phyloP scores from a whole-genome alignment of 441 rosid genomes.

The Syzygium malaccense region DNA sequence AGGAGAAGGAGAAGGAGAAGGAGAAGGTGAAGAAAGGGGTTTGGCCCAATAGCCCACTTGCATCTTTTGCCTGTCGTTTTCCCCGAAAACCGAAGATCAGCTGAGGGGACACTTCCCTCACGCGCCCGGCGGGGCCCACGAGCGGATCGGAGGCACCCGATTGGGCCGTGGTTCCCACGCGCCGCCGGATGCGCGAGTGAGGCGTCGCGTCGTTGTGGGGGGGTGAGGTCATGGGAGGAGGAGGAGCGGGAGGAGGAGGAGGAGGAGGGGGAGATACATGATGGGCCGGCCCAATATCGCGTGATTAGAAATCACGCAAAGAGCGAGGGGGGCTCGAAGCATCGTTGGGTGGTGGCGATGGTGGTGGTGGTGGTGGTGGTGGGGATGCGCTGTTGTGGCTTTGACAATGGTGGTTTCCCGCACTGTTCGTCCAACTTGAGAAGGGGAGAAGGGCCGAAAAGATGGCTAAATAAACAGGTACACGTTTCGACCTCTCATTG shows the following conservation, averaged over 20 bases:
- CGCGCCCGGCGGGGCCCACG: not conserved
- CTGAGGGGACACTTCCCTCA: not conserved
- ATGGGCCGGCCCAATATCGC: not conserved
- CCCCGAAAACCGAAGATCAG: not conserved
- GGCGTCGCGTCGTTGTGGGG: not conserved
- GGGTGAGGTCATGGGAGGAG: not conserved
- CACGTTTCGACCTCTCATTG: not conserved
- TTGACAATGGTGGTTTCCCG: not conserved
- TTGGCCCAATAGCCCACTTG: not conserved
- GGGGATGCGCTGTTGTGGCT: not conserved
- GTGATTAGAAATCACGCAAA: not conserved
- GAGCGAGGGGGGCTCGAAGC: not conserved
- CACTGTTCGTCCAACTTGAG: not conserved
- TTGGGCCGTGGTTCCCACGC: not conserved
- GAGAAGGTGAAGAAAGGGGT: no score
- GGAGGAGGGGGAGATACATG: not conserved
- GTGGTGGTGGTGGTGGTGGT: not conserved
- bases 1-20: no score
- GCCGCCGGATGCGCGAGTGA: not conserved
- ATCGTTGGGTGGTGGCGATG: not conserved
- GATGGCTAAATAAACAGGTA: no score
- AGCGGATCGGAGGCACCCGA: not conserved
- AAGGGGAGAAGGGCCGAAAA: not conserved
- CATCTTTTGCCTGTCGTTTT: not conserved
- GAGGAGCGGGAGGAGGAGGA: not conserved